Base-by-base conservation (phyloP, 2,329 filamentous ascomycete species). In the Sporothrix inflata region DNA sequence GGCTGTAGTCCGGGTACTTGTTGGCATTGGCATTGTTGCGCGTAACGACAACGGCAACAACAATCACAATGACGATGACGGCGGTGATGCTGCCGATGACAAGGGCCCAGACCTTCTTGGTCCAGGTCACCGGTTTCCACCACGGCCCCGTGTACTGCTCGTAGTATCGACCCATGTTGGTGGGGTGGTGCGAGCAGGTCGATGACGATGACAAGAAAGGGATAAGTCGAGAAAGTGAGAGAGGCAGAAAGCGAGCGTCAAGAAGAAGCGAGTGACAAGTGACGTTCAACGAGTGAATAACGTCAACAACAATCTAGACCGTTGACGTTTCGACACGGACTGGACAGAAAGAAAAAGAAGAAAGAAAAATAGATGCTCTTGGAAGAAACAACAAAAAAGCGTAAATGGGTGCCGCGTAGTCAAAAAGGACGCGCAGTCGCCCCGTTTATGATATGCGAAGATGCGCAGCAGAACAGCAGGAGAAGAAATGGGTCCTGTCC, bases 91-190 rank as follows among this genome's bases (percentile, higher is more conserved):
- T 74, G 0, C 80, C 77, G 3, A 75, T 82, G 6, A 86, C 76
- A 45, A 83, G 79, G 27, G 83, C 77, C 85, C 85, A 90, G 12
- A 80, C 82, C 72, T 83, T 84, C 77, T 85, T 84, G 53, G 84
- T 80, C 89, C 88, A 91, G 63, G 82, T 82, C 67, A 82, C 81
- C 0, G 85, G 84, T 74, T 89, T 82, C 72, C 72, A 77, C 76
- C 76, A 77, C 5, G 70, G 71, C 9, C 53, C 71, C 30, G 49
- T 63, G 42, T 72, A 21, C 8, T 66, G 47, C 5, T 72, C 57
- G 70, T 73, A 73, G 72, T 70, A 73, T n/a, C 66, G 70, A 5
- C 71, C 73, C 75, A 76, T 75, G 49, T 68, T 42, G 38, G 27
- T 38, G 40, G 19, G 14, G 14, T 8, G 30, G 30, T 6, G 6